Evolutionary conservation across 495 filamentous ascomycete species (phyloP), one percentile per base, ranked within the genome.

Genomic region (Pyrenula massariospora): DNA sequence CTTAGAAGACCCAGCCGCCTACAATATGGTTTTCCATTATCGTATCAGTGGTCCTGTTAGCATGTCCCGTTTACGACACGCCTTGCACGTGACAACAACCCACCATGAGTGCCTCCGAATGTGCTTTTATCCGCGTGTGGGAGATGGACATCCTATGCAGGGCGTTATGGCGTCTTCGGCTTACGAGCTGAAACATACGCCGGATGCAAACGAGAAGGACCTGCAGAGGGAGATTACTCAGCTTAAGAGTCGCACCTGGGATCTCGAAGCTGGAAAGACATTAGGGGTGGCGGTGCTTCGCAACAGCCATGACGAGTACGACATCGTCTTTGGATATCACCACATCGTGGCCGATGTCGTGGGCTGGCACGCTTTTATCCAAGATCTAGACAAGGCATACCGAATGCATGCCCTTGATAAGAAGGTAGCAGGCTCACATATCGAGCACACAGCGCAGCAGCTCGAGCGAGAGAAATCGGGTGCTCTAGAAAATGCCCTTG

Each of bases 321-420:
- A 54, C 20, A 36, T 65, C 1, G 20, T 67, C 11, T 54, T 67
- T 20, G 31, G 24, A 2, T 63, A 59, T 48, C 65, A 67, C 12
- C 72, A 75, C 51, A 73, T 75, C 51, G 51, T 58, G 22, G 66
- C 70, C 51, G 72, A 75, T 54, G 70, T 64, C 0, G 56, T 66
- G 20, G 63, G 65, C 54, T 62, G 64, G 15, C 25, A 65, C 20
- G 47, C 70, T 20, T 57, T 73, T 47, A 36, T 60, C 0, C 22
- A 49, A 0, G 69, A 74, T 24, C 53, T 74, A 0, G 56, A 62
- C 11, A 55, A 59, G 31, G 62, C 59, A 2, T 72, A 74, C 53
- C 19, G 11, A 10, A 20, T 52, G n/a, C n/a, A n/a, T n/a, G n/a
- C n/a, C n/a, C n/a, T n/a, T n/a, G n/a, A n/a, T n/a, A n/a, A n/a